Evolutionary conservation across 495 filamentous ascomycete species (phyloP).

Genomic region (Daldinia bambusicola): DNA sequence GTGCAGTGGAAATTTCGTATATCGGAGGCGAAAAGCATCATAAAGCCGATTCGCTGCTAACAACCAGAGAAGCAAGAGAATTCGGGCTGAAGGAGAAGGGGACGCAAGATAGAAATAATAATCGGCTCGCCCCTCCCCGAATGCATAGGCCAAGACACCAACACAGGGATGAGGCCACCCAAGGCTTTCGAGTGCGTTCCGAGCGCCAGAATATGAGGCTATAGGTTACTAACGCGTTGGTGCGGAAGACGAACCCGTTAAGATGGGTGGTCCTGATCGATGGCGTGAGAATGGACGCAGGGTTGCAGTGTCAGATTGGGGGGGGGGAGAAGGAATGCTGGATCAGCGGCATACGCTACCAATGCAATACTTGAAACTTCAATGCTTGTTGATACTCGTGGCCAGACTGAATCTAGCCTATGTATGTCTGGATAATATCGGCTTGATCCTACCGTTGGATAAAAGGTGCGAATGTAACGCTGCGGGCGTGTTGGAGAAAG

Average conservation of each 20-base stretch:
- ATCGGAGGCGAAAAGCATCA: slow-evolving; percentile 22
- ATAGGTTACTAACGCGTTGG: slow-evolving; percentile 28
- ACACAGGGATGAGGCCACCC: slow-evolving; percentile 34
- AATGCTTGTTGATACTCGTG: slow-evolving; percentile 13
- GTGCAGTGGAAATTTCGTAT: slow-evolving; percentile 24
- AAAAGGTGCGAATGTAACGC: slow-evolving; percentile 38
- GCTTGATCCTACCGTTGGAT: slow-evolving; percentile 36
- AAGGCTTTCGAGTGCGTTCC: slow-evolving; percentile 12
- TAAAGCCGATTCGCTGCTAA: slow-evolving; percentile 12
- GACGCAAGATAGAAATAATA: slow-evolving; percentile 24
- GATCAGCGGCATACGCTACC: slow-evolving; percentile 32
- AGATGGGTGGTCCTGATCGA: slow-evolving; percentile 26
- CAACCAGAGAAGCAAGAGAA: slow-evolving; percentile 13
- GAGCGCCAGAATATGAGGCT: slow-evolving; percentile 28
- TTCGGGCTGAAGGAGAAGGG: slow-evolving; percentile 19
- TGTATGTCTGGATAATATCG: slow-evolving; percentile 37
- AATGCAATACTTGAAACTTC: slow-evolving; percentile 36
- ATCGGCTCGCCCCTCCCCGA: slow-evolving; percentile 12
- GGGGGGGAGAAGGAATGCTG: slow-evolving; percentile 26
- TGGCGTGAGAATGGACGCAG: slow-evolving; percentile 31
- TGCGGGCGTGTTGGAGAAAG: slow-evolving; percentile 20
- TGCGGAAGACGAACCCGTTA: slow-evolving; percentile 38
- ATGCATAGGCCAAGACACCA: slow-evolving; percentile 11
- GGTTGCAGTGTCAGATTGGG: slow-evolving; percentile 15
- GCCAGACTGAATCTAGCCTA: slow-evolving; percentile 38